Evolutionary conservation across 768 basidiomycete species (phyloP), one percentile per base, ranked within the genome.

Genomic region (Boletellus sp.): DNA sequence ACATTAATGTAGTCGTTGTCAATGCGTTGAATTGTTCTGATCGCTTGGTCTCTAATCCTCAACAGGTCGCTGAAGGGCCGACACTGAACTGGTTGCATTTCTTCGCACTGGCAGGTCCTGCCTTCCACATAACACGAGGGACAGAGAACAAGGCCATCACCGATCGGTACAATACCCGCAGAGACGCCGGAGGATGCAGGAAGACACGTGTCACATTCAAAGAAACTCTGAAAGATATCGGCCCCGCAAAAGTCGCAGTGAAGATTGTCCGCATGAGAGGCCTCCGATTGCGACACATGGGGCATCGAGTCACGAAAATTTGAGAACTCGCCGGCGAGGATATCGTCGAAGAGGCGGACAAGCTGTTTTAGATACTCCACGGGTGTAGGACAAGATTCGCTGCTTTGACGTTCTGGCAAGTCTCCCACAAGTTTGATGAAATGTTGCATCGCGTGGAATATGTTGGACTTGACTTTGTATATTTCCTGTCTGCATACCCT

Each of bases 401-500:
- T 23, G 17, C 31, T 38, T 20, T 6, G 19, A 24, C 7, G 24
- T 16, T 49, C 54, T 3, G 40, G 48, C 4, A 51, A 35, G 34
- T 52, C 51, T 43, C 60, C 53, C 13, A 42, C 11, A 20, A 51
- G 37, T 11, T 15, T 36, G 3, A 69, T 70, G 35, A 69, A 70
- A 34, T 68, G 67, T 22, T 70, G 60, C 31, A 90, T 65, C 1
- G 80, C 72, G 41, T 81, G 69, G 58, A 81, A 79, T 36, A 88
- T 74, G 5, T 78, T 82, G 36, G 75, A 76, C 63, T 87, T 90
- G 55, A 90, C 77, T 52, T 80, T 80, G 64, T 93, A 93, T 16
- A 75, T 85, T 64, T 93, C 90, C 6, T 70, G 70, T 16, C 91
- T 81, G 58, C 90, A 89, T n/a, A 91, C 86, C 45, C 90, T 93